Base-by-base conservation (phyloP, 345 rosid species). In the Rhodamnia rubescens region DNA sequence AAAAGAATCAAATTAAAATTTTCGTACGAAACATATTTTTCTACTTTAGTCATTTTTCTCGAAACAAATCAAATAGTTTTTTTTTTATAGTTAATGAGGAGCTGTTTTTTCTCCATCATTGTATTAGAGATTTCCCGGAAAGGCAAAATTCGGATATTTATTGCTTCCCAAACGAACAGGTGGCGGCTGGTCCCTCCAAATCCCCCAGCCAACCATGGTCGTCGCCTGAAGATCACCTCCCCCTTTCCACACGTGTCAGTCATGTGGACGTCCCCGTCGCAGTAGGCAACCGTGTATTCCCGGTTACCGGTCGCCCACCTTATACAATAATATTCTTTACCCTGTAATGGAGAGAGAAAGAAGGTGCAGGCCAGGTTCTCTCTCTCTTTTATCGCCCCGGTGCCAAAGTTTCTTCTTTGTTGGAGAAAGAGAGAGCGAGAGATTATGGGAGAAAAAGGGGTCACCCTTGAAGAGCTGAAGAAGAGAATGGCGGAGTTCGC, bases 401-500 rank as follows among this genome's bases (percentile, higher is more conserved):
- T 8, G 26, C 47, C 80, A 18, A 69, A 21, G 80, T 69, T 69
- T 69, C 80, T 69, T 21, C 47, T 36, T 69, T 69, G 47, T 18
- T 69, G 75, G 40, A 8, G 13, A 26, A 27, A 6, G 69, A n/a
- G 69, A 27, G 40, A 61, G 74, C 22, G 32, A 55, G 24, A 55
- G 88, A 18, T 54, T 2, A 12, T 81, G 56, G 91, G 86, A 32
- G 91, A 85, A 53, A 90, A 91, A 59, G 85, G 83, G 27, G 98
- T 97, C 51, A 87, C 92, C 24, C 95, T 97, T 83, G 92, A 92
- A 84, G 91, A 91, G 85, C 96, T 97, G 40, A 92, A 90, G 91
- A 85, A 84, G 83, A 91, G 89, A 90, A 92, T 93, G 97, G 98
- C 95, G 24, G 94, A 91, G 82, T 97, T 97, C 85, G 96, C 98